Conservation (phyloP, 176 grass and related monocot genomes). For the Coix lacrymajobi region DNA sequence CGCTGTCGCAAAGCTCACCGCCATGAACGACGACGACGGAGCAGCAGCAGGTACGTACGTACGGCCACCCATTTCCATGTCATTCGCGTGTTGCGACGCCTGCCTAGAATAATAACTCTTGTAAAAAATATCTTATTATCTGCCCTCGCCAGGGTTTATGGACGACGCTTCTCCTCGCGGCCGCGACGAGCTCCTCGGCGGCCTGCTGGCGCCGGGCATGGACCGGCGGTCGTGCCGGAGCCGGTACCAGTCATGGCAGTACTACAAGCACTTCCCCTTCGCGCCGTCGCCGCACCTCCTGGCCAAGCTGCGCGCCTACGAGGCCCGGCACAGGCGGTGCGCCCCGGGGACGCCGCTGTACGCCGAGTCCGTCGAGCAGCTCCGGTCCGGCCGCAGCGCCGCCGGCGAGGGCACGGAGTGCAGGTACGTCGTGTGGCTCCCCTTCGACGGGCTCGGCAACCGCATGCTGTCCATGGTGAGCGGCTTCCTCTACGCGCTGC, state of each 20-base stretch:
- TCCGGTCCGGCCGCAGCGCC: constrained; percentile 26
- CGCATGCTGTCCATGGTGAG: constrained; percentile 41
- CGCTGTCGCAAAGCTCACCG: neutral
- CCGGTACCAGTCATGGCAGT: constrained; percentile 13
- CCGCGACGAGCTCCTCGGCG: constrained; percentile 42
- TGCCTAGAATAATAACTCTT: no score
- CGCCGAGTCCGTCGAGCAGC: constrained; percentile 21
- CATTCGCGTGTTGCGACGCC: neutral
- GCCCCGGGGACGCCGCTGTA: constrained; percentile 46
- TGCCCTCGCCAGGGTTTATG: neutral
- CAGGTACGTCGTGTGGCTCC: constrained; percentile 48
- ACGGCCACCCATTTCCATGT: neutral
- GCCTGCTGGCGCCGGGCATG: constrained; percentile 7
- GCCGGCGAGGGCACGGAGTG: constrained; percentile 18
- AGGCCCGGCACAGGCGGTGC: constrained; percentile 47
- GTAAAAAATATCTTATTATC: no score
- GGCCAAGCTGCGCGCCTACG: constrained; percentile 45
- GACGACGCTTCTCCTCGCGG: neutral
- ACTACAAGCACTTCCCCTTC: constrained; percentile 30
- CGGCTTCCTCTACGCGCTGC: constrained; percentile 48
- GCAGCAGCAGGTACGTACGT: neutral
- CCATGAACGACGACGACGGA: neutral
- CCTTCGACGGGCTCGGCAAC: constrained; percentile 51
- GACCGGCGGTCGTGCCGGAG: constrained; percentile 35
- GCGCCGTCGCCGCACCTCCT: constrained; percentile 34